A percentile compares a stretch with the other conserved stretches of the same genome.
These are phyloP conservation scores for Stropharia rugosoannulata DNA, from an alignment of 768 basidiomycete genomes.

Conservation along the genomic window DNA sequence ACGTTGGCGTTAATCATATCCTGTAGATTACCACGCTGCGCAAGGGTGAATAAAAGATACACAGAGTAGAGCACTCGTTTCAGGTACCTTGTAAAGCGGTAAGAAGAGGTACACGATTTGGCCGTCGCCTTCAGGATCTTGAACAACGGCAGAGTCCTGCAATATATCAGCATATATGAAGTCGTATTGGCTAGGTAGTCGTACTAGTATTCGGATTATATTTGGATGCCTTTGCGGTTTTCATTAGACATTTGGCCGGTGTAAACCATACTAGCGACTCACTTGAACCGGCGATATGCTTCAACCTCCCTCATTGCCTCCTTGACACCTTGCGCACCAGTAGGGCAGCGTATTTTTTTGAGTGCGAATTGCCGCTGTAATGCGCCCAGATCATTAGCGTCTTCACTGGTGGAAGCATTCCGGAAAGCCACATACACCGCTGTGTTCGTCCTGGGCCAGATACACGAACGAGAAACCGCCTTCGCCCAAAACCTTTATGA, in stretches of 20 bases:
- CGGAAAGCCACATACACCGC: slow-evolving; percentile 50
- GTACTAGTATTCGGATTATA: slow-evolving; percentile 89
- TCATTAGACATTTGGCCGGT: neutral
- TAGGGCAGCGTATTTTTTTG: slow-evolving; percentile 95
- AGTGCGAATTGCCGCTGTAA: slow-evolving; percentile 85
- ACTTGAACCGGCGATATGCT: slow-evolving; percentile 94
- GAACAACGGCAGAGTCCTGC: slow-evolving; percentile 91
- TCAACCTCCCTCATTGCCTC: slow-evolving; percentile 90
- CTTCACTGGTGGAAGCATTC: neutral
- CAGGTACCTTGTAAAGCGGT: slow-evolving; percentile 82
- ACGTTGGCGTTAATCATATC: slow-evolving; percentile 88
- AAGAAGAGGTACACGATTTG: slow-evolving; percentile 97
- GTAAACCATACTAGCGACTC: slow-evolving; percentile 26
- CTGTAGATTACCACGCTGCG: slow-evolving; percentile 88
- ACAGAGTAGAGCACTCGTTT: neutral
- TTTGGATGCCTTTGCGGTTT: slow-evolving; percentile 74
- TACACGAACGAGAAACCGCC: slow-evolving; percentile 95
- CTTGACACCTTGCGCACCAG: slow-evolving; percentile 83
- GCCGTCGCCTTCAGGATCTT: slow-evolving; percentile 90
- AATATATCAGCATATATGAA: neutral
- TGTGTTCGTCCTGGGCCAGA: slow-evolving; percentile 81
- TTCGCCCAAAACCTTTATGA: slow-evolving; percentile 91
- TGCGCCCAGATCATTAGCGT: neutral
- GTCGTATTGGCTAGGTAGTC: neutral
- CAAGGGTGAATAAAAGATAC: neutral